These are phyloP conservation scores for Hanseniaspora guilliermondii DNA, from an alignment of 805 yeast genomes.

Conservation along the genomic window DNA sequence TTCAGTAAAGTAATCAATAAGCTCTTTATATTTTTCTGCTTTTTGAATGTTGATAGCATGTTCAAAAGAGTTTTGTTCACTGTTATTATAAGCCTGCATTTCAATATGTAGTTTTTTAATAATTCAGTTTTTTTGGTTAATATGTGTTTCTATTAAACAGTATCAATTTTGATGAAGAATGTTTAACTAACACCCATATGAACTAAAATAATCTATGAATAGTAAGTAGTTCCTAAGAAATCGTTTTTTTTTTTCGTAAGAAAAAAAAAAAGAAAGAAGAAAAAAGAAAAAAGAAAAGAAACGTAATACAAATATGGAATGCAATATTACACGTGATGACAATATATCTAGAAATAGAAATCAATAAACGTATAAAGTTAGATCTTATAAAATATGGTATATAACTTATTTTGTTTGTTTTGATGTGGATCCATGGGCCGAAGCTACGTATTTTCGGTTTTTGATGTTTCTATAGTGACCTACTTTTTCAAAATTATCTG, in stretches of 20 bases:
- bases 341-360: no score
- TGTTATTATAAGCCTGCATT: not conserved
- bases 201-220: no score
- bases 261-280: no score
- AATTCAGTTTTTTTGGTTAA: not conserved
- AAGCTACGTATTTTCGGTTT: slow-evolving; percentile 10
- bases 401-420: not conserved
- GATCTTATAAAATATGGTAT: not conserved
- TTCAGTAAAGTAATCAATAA: slow-evolving; percentile 30
- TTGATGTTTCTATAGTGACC: slow-evolving; percentile 3
- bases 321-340: no score
- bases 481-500: slow-evolving; percentile 10
- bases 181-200: not conserved
- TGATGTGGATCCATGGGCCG: not conserved
- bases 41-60: slow-evolving; percentile 24
- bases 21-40: slow-evolving; percentile 25
- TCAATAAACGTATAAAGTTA: not conserved
- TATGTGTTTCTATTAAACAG: no score
- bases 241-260: no score
- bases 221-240: no score
- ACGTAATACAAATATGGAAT: no score
- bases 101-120: not conserved
- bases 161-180: not conserved
- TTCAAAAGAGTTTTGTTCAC: slow-evolving; percentile 24
- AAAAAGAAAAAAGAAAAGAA: no score